Evolutionary conservation across 2,329 filamentous ascomycete species (phyloP), one percentile per base, ranked within the genome.

Genomic region (Colletotrichum spinosum): DNA sequence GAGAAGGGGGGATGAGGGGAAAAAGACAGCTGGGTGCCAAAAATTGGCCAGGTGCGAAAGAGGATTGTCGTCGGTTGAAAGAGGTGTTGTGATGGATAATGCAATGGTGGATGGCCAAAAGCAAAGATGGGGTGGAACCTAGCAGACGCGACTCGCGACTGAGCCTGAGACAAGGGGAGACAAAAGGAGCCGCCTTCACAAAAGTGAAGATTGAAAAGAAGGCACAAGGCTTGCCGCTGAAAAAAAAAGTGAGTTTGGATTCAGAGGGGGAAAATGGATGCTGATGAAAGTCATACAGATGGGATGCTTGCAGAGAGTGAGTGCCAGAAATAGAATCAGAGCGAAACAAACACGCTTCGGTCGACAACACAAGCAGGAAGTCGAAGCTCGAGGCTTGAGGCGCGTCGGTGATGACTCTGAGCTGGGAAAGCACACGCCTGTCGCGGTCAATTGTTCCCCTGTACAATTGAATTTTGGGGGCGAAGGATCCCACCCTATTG

Each of bases 121-220:
- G 33, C 17, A 34, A 12, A 33, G 37, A 42, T 35, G 37, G 45
- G 45, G 58, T 55, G 46, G 52, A 41, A 50, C 63, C 59, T 13
- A 35, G 35, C 13, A 62, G 53, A 63, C 63, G 63, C 63, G 62
- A 61, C 57, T 51, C 62, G 62, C 62, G 58, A 66, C 57, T 56
- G 38, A 37, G 46, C 34, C 54, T 45, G 17, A 49, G 51, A 51
- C 46, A 34, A 39, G 33, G 39, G 53, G 53, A 52, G 41, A 41
- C n/a, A 25, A 4, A 51, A 51, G 15, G 37, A 15, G 55, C 55
- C 46, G 55, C 46, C 45, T 51, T 39, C 48, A 53, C 49, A 7
- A 33, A 33, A 38, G 9, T 10, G 38, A 37, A 45, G 17, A 37
- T 13, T 25, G 33, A 33, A 17, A 8, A 57, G 35, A 37, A 33